Percentiles rank a stretch among this genome's conserved stretches.
Evolutionary conservation across 192 early-diverging fungal genomes (phyloP).

Genomic region (Coemansia sp.): DNA sequence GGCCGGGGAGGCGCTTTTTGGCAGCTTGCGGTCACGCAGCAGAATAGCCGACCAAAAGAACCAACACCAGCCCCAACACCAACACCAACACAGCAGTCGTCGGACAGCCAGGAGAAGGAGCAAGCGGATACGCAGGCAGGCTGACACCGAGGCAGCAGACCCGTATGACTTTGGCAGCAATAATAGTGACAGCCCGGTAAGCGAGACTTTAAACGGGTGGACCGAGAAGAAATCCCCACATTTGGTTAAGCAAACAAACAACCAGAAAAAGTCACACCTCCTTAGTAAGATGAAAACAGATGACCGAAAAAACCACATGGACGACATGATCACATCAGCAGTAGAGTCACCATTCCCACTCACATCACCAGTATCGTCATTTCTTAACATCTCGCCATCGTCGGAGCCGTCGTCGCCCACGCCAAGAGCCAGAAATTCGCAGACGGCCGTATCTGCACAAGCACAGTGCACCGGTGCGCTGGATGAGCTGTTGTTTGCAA

Average conservation of each 20-base stretch:
- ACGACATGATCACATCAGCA: background rate
- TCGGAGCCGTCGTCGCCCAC: background rate
- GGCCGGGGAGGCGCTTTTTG: constrained; percentile 33
- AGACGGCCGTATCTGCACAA: background rate
- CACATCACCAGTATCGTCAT: background rate
- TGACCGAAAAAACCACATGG: too few relatives aligned
- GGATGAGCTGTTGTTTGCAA: constrained; percentile 45
- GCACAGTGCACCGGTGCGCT: constrained; percentile 28
- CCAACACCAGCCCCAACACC: background rate
- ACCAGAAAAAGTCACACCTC: background rate
- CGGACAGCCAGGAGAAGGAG: background rate
- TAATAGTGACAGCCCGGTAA: background rate
- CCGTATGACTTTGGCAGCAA: constrained; percentile 1
- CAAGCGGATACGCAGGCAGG: background rate
- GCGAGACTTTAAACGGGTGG: constrained; percentile 2
- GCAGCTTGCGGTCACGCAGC: constrained; percentile 20
- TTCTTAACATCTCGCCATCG: background rate
- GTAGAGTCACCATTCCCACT: too few relatives aligned
- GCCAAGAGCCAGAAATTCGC: background rate
- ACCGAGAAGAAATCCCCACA: background rate
- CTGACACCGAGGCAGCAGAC: background rate
- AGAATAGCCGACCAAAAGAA: too few relatives aligned
- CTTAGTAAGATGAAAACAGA: too few relatives aligned
- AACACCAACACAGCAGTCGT: too few relatives aligned
- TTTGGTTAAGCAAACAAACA: background rate